Evolutionary conservation across 768 basidiomycete genomes (phyloP).

Genomic region (Boletus subparvulus): DNA sequence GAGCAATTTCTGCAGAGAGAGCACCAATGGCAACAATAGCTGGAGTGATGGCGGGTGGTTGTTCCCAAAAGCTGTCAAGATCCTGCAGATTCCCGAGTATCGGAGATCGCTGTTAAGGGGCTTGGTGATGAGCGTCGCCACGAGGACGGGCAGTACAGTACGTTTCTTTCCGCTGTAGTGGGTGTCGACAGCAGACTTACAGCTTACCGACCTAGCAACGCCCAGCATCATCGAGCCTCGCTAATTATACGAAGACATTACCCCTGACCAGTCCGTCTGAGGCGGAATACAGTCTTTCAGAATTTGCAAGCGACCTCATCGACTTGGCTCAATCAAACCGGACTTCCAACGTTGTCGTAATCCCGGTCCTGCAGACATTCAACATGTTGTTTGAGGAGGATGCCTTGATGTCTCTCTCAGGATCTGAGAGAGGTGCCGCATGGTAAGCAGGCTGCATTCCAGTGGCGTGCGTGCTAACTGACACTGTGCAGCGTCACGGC

Average conservation of each 20-base stretch:
- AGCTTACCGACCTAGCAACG: slow-evolving; percentile 53
- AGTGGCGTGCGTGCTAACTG: slow-evolving; percentile 13
- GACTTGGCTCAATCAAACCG: slow-evolving; percentile 52
- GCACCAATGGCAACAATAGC: slow-evolving; percentile 30
- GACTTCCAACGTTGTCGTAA: slow-evolving; percentile 65
- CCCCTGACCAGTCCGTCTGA: slow-evolving; percentile 37
- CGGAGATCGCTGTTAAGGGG: slow-evolving; percentile 64
- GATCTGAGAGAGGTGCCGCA: slow-evolving; percentile 45
- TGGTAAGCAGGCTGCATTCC: slow-evolving; percentile 44
- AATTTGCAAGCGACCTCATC: slow-evolving; percentile 60
- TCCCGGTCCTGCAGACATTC: slow-evolving; percentile 81
- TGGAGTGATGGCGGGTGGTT: slow-evolving; percentile 79
- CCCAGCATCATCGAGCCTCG: slow-evolving; percentile 60
- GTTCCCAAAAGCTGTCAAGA: slow-evolving; percentile 67
- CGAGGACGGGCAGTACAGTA: slow-evolving; percentile 84
- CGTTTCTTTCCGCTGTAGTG: slow-evolving; percentile 30
- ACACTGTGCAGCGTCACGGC: slow-evolving; percentile 45
- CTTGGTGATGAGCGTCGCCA: slow-evolving; percentile 75
- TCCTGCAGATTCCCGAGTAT: slow-evolving; percentile 64
- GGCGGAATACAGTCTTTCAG: slow-evolving; percentile 45
- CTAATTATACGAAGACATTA: slow-evolving; percentile 53
- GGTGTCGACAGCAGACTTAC: slow-evolving; percentile 15
- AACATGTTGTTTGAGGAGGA: slow-evolving; percentile 72
- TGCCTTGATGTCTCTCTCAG: slow-evolving; percentile 49
- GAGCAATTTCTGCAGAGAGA: slow-evolving; percentile 28